phyloP scores from a whole-genome alignment of 176 grass and related monocot species.

The Zoysia japonica region DNA sequence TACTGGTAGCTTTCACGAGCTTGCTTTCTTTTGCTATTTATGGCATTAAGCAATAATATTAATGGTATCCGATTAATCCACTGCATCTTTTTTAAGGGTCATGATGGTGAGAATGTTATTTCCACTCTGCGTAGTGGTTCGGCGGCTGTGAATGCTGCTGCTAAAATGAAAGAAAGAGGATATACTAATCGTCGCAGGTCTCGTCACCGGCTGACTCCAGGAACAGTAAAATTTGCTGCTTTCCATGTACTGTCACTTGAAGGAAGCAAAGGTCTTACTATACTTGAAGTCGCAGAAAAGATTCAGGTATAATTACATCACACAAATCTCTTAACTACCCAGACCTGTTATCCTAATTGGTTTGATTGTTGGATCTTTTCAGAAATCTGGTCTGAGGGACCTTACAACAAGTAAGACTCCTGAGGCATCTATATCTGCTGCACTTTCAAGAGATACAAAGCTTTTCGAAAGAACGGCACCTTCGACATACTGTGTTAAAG shows the following conservation, averaged over 20 bases:
- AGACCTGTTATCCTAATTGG: slow-evolving; percentile 17
- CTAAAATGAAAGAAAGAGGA: slow-evolving; percentile 86
- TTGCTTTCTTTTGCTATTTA: slow-evolving; percentile 21
- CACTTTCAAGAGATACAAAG: slow-evolving; percentile 85
- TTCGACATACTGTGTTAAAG: slow-evolving; percentile 87
- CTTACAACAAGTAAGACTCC: slow-evolving; percentile 98
- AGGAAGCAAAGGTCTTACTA: slow-evolving; percentile 79
- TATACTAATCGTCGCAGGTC: slow-evolving; percentile 66
- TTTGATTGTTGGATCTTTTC: slow-evolving; percentile 32
- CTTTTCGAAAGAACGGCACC: slow-evolving; percentile 97
- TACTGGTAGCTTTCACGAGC: slow-evolving; percentile 10
- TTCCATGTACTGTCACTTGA: slow-evolving; percentile 98
- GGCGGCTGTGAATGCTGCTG: slow-evolving; percentile 79
- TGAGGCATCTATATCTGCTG: slow-evolving; percentile 95
- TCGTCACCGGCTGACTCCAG: slow-evolving; percentile 88
- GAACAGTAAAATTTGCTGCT: slow-evolving; percentile 98
- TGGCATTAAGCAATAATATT: neutral
- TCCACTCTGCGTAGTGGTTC: slow-evolving; percentile 75
- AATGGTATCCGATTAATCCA: neutral
- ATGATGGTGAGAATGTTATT: slow-evolving; percentile 61
- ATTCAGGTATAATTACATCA: slow-evolving; percentile 71
- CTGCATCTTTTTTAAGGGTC: slow-evolving; percentile 49
- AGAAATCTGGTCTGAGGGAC: slow-evolving; percentile 97
- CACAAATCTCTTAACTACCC: slow-evolving; percentile 1
- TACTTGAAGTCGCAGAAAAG: slow-evolving; percentile 93